Evolutionary conservation across 768 basidiomycete genomes (phyloP).

Genomic region (Lactifluus echinatus): DNA sequence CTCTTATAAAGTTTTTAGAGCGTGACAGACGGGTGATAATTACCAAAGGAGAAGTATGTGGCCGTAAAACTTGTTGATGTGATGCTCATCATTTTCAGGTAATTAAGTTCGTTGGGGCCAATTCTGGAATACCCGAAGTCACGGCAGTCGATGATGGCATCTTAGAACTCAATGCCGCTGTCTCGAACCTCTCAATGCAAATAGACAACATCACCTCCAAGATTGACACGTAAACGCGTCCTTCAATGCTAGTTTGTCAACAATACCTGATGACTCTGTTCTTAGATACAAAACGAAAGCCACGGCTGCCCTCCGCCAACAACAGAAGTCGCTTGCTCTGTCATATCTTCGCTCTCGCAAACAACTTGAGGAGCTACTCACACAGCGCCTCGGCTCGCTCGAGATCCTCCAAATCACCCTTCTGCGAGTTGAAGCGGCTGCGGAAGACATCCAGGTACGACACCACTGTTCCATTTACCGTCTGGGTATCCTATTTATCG

Average conservation of each 20-base stretch:
- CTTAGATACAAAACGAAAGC: constrained; percentile 61
- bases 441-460: constrained; percentile 74
- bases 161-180: constrained; percentile 67
- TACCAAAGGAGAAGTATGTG: constrained; percentile 55
- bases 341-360: constrained; percentile 76
- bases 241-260: neutral
- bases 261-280: neutral
- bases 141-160: constrained; percentile 78
- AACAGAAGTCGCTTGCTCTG: constrained; percentile 67
- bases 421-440: constrained; percentile 79
- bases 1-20: constrained; percentile 70
- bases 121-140: constrained; percentile 39
- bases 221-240: constrained; percentile 55
- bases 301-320: constrained; percentile 51
- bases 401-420: constrained; percentile 70
- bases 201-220: constrained; percentile 58
- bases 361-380: constrained; percentile 66
- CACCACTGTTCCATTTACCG: neutral
- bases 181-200: constrained; percentile 58
- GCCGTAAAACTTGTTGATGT: neutral
- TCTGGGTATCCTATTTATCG: neutral
- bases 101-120: constrained; percentile 65
- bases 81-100: constrained; percentile 36
- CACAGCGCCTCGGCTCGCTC: constrained; percentile 65
- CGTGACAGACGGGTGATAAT: constrained; percentile 63